Evolutionary conservation across 306 rosid genomes (phyloP).

Genomic region (Cucurbita moschata): DNA sequence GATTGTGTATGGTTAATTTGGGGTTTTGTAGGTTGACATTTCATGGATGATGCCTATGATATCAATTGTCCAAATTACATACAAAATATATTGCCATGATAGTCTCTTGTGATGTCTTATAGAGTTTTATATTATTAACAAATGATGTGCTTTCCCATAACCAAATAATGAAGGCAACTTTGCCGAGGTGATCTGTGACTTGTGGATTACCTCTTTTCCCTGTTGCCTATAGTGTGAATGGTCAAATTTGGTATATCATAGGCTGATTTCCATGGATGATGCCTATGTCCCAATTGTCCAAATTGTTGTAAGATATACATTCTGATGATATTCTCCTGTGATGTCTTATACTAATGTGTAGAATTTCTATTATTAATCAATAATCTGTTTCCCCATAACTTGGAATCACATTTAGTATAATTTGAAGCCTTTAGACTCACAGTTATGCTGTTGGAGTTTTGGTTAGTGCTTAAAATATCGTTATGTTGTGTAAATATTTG

Average conservation of each 20-base stretch:
- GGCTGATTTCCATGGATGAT: background rate
- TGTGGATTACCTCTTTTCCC: conserved; percentile 48
- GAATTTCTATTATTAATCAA: background rate
- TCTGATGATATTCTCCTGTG: background rate
- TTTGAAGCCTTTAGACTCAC: too few relatives aligned
- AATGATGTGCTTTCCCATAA: background rate
- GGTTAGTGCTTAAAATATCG: background rate
- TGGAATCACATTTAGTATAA: too few relatives aligned
- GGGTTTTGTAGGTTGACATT: too few relatives aligned
- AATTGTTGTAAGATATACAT: background rate
- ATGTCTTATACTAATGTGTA: background rate
- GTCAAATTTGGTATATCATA: background rate
- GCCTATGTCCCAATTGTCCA: background rate
- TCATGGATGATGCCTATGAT: too few relatives aligned
- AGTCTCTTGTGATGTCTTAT: too few relatives aligned
- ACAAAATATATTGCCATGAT: too few relatives aligned
- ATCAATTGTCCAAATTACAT: too few relatives aligned
- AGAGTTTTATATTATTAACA: background rate
- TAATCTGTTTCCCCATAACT: too few relatives aligned
- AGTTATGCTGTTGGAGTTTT: too few relatives aligned
- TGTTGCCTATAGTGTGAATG: conserved; percentile 35
- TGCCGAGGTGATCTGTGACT: conserved; percentile 27
- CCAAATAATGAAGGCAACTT: conserved; percentile 27
- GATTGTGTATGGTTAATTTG: too few relatives aligned
- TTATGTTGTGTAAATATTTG: background rate